A percentile compares a stretch with the other conserved stretches of the same genome.
These are phyloP conservation scores for Sporothrix dimorphospora DNA, from an alignment of 2,329 filamentous ascomycete species.

Conservation along the genomic window DNA sequence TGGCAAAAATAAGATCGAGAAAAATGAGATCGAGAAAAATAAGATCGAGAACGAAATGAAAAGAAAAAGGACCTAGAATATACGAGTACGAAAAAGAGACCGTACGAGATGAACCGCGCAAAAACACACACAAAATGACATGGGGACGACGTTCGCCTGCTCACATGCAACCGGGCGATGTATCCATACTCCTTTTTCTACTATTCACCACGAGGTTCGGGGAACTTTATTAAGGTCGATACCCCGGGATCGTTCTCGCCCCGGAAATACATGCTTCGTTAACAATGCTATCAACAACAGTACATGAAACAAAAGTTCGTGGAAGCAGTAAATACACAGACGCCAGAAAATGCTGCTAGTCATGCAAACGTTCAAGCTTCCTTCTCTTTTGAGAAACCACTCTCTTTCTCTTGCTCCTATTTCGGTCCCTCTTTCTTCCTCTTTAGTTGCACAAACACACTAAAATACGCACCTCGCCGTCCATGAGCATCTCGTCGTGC, in stretches of 20 bases:
- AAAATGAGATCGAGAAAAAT: neutral
- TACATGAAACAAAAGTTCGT: neutral
- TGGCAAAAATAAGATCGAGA: neutral
- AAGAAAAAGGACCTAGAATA: neutral
- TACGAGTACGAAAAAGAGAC: neutral
- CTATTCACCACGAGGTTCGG: neutral
- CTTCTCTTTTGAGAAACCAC: neutral
- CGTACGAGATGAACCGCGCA: neutral
- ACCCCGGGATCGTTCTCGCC: neutral
- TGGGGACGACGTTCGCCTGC: too few species aligned
- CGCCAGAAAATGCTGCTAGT: neutral
- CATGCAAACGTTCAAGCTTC: neutral
- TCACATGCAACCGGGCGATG: too few species aligned
- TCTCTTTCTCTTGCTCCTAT: neutral
- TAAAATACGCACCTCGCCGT: conserved; percentile 28
- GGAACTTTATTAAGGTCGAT: neutral
- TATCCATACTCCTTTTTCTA: too few species aligned
- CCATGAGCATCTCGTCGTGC: conserved; percentile 23
- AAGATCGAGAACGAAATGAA: neutral
- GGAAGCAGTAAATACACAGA: neutral
- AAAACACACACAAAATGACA: too few species aligned
- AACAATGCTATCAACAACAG: neutral
- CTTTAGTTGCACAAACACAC: conserved; percentile 16
- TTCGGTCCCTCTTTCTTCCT: neutral
- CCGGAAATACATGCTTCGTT: neutral